A percentile compares a stretch with the other conserved stretches of the same genome.
Evolutionary conservation across 1,284 basidiomycete genomes (phyloP).

Genomic region (Leccinum fallax): DNA sequence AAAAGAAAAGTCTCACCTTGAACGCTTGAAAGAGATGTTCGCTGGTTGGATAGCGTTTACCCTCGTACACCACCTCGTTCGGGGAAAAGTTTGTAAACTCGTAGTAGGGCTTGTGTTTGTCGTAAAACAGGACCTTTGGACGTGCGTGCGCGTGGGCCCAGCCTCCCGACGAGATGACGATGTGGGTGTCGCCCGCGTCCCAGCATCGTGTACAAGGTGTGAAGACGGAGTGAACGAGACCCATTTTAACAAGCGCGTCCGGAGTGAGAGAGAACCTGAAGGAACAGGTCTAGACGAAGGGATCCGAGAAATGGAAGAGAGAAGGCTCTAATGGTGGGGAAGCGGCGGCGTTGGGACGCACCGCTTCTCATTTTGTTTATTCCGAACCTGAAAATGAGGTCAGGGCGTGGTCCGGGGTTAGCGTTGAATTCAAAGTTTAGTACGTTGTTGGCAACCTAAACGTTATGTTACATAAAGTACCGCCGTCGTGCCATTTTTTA

Average conservation of each 20-base stretch:
- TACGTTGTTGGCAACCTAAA: neutral
- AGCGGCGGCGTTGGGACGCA: slow-evolving; percentile 14
- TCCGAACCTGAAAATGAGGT: neutral
- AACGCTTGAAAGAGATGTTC: slow-evolving; percentile 72
- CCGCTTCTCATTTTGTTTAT: neutral
- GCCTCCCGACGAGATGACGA: slow-evolving; percentile 29
- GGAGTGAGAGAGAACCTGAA: neutral
- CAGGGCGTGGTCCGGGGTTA: neutral
- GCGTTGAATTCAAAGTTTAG: neutral
- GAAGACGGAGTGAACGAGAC: slow-evolving; percentile 19
- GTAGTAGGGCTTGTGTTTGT: slow-evolving; percentile 60
- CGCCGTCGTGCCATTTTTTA: neutral
- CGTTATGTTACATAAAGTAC: neutral
- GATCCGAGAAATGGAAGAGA: neutral
- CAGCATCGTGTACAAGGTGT: slow-evolving; percentile 26
- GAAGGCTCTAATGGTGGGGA: neutral
- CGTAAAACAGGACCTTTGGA: slow-evolving; percentile 54
- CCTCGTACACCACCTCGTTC: slow-evolving; percentile 58
- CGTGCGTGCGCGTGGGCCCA: slow-evolving; percentile 30
- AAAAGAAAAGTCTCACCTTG: slow-evolving; percentile 44
- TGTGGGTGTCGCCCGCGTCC: slow-evolving; percentile 32
- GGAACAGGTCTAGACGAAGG: neutral
- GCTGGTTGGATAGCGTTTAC: slow-evolving; percentile 62
- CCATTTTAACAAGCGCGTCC: slow-evolving; percentile 14
- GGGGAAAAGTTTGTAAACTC: slow-evolving; percentile 69